phyloP scores from a whole-genome alignment of 208 protist species.

The Acanthamoeba polyphaga region DNA sequence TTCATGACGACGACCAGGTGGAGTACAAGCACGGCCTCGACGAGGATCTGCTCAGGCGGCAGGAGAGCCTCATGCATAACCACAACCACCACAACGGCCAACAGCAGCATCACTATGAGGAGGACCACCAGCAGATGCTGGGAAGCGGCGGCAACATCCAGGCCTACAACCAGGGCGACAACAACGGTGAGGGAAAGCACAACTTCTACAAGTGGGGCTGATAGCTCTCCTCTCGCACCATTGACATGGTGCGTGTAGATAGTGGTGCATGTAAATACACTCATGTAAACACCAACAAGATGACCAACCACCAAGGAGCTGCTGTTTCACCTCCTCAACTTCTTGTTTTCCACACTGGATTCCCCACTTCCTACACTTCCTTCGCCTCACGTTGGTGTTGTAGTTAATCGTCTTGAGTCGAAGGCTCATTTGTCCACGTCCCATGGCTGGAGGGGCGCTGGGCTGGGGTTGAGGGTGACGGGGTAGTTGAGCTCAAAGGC shows the following conservation, averaged over 20 bases:
- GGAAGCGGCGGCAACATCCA: not conserved
- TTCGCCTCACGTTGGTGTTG: not conserved
- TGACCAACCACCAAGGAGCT: too few species aligned
- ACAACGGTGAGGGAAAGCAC: conserved; percentile 6
- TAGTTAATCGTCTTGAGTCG: not conserved
- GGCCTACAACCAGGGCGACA: not conserved
- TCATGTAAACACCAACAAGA: not conserved
- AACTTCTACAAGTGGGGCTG: conserved; percentile 55
- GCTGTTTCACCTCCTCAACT: too few species aligned
- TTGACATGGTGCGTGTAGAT: too few species aligned
- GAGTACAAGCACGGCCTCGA: conserved; percentile 21
- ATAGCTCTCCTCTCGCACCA: too few species aligned
- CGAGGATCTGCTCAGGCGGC: not conserved
- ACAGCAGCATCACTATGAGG: not conserved
- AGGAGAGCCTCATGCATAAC: not conserved
- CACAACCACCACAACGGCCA: not conserved
- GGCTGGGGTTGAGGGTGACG: not conserved
- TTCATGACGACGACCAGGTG: not conserved
- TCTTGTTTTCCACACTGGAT: too few species aligned
- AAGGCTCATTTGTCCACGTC: not conserved
- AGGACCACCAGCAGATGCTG: conserved; percentile 3
- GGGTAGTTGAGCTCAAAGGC: conserved; percentile 18
- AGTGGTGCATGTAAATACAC: not conserved
- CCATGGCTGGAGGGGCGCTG: not conserved
- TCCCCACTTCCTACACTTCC: too few species aligned